Base-by-base conservation (phyloP, 345 rosid species). In the Luvunga scandens region DNA sequence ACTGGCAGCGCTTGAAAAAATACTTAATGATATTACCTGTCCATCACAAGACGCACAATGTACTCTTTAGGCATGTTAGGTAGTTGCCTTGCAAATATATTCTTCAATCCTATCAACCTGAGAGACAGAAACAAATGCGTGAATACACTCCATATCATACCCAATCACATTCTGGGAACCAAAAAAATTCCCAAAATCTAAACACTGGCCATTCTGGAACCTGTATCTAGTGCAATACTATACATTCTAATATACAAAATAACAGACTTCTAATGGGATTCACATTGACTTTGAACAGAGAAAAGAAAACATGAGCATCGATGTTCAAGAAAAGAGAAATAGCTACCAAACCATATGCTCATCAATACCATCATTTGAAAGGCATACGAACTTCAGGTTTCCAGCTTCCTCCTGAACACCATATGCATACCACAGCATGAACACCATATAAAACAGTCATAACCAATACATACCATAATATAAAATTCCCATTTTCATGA, bases 41-140 rank as follows among this genome's bases (percentile, higher is more conserved):
- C 99, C 99, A 97, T 97, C 71, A 97, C 88, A 84, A 97, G 99
- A 22, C 98, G 98, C 76, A 97, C 99, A 76, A 97, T 94, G 78
- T 97, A 97, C 87, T 97, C 99, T 84, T 93, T 97, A 4, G 99
- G 99, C 99, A 97, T 97, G 84, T 97, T 97, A 65, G 99, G 98
- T 73, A 97, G 88, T 80, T 97, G 99, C 85, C 93, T 91, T 61
- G 97, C 92, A 91, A 97, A 94, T 80, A 97, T 94, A 76, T 97
- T 97, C 93, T 97, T 97, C 88, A 97, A 86, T 57, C 98, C 99
- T 80, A 97, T 91, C 93, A 97, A 86, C 94, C 99, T 97, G 83
- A 59, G 42, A 84, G 70, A 78, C 66, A 77, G 63, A 77, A 66
- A 31, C n/a, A 60, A 76, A 78, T 45, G 48, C 55, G 60, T 55